Evolutionary conservation across 2,329 filamentous ascomycete species (phyloP).

Genomic region (Grosmannia clavigera): DNA sequence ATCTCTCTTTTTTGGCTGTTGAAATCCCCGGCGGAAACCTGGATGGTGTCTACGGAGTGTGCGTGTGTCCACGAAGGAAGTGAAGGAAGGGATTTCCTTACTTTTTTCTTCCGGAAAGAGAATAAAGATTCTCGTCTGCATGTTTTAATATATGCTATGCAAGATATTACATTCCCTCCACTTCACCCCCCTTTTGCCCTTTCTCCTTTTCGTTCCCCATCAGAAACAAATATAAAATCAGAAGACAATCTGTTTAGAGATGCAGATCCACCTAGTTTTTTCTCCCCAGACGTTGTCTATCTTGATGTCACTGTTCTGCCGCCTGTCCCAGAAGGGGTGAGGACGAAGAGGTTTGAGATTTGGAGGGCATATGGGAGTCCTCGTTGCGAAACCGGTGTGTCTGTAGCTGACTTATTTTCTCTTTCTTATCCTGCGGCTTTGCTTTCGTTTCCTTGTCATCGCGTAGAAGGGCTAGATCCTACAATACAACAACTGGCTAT

Average conservation of each 20-base stretch:
- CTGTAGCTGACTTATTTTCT: too few relatives aligned
- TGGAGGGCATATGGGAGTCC: background rate
- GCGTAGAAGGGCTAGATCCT: too few relatives aligned
- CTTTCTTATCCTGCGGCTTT: too few relatives aligned
- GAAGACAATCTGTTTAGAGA: slow-evolving; percentile 1
- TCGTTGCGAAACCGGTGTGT: too few relatives aligned
- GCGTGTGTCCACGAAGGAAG: slow-evolving; percentile 32
- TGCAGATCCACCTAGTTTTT: background rate
- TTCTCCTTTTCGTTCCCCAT: background rate
- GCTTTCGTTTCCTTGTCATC: too few relatives aligned
- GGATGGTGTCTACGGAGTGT: slow-evolving; percentile 52
- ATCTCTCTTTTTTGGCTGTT: slow-evolving; percentile 25
- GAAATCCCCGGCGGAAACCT: slow-evolving; percentile 30
- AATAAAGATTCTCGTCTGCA: slow-evolving; percentile 8
- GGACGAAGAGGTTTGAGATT: background rate
- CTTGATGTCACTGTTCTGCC: background rate
- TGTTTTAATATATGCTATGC: slow-evolving; percentile 6
- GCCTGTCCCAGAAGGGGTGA: background rate
- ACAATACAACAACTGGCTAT: too few relatives aligned
- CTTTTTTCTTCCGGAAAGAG: slow-evolving; percentile 6
- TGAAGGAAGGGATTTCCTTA: slow-evolving; percentile 5
- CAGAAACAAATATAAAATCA: slow-evolving; percentile 2
- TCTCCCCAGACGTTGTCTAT: background rate
- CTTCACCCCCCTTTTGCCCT: background rate
- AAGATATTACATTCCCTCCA: slow-evolving; percentile 4